Evolutionary conservation across 2,329 filamentous ascomycete genomes (phyloP), one percentile per base, ranked within the genome.

Genomic region (Fusarium circinatum): DNA sequence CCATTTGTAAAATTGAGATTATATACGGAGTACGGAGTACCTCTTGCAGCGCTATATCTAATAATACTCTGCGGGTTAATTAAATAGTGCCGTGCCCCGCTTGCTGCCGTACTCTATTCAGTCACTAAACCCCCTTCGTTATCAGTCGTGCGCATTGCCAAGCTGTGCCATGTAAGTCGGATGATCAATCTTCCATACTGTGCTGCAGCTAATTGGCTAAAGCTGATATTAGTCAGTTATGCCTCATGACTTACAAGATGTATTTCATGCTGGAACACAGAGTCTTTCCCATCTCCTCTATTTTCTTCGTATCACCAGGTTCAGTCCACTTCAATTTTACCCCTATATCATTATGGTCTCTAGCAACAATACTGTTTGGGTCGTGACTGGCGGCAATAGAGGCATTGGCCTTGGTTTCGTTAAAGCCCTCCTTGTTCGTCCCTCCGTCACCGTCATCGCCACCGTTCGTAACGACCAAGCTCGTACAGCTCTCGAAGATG

Each of bases 391-490:
- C 47, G 82, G 76, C 15, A 85, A 85, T 61, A 78, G 83, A 62
- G 84, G 84, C 52, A 79, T 86, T 13, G 84, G 84, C 7, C 74
- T 80, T 14, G 83, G 83, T 3, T 75, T 86, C 10, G 70, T 83
- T 34, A 76, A 75, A 41, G 61, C 71, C 1, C 80, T 85, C 49
- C 79, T 86, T 3, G 81, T 85, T 38, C 87, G 88, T 26, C 84
- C 88, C 72, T 88, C 89, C 73, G 88, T 90, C 76, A 89, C 79
- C 5, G 76, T 84, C 51, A 78, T 85, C 26, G 83, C 82, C 5
- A 81, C 80, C 3, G 83, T 84, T 8, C 82, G 84, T 20, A 75
- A 79, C 54, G 71, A 7, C 39, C 69, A 18, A 60, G 38, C 76
- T 5, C 44, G 70, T 1, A 65, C 73, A 0, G 69, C 68, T 1